Evolutionary conservation across 129 eudicot species (phyloP).

Genomic region (Pulicaria dysenterica): DNA sequence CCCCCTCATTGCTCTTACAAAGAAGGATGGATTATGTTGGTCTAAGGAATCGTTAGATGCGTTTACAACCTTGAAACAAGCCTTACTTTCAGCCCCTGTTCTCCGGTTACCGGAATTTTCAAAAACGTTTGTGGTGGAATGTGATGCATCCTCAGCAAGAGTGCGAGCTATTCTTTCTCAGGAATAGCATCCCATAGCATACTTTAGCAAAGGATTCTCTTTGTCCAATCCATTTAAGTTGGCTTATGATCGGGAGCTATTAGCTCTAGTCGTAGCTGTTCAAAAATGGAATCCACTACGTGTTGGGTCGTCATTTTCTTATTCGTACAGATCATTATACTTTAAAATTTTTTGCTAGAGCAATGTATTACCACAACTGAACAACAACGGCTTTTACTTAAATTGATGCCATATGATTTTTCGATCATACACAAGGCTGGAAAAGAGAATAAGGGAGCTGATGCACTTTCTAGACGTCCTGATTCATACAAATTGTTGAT

Average conservation of each 20-base stretch:
- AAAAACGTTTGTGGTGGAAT: background rate
- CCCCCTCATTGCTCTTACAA: background rate
- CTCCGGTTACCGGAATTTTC: constrained; percentile 1
- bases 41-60: background rate
- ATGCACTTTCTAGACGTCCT: background rate
- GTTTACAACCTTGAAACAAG: background rate
- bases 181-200: too few species aligned
- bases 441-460: constrained; percentile 12
- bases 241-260: constrained; percentile 8
- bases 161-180: too few species aligned
- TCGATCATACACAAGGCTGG: background rate
- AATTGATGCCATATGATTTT: constrained; percentile 1
- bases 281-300: too few species aligned
- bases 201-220: constrained; percentile 11
- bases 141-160: too few species aligned
- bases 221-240: background rate
- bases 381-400: background rate
- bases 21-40: constrained; percentile 3
- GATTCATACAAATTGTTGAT: background rate
- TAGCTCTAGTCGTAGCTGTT: constrained; percentile 15
- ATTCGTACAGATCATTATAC: too few species aligned
- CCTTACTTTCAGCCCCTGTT: constrained; percentile 4
- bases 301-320: too few species aligned
- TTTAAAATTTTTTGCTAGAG: too few species aligned
- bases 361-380: background rate